Base-by-base conservation (phyloP, 257 asterid genomes). In the Hygrophila difformis region DNA sequence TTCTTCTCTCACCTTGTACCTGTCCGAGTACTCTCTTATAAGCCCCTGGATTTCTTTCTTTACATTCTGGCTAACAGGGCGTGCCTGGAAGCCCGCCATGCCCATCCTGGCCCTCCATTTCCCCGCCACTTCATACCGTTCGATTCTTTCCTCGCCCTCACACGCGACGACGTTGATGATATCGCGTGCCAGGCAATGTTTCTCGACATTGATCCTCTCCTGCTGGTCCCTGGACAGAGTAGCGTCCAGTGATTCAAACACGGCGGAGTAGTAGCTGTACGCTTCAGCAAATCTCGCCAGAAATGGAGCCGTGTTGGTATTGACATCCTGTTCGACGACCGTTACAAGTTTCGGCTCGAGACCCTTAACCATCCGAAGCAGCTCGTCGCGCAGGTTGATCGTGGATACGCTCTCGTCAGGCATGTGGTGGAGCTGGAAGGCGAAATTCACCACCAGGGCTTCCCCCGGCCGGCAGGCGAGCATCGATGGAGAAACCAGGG, bases 391-490 rank as follows among this genome's bases (percentile, higher is more conserved):
- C 6, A 77, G 66, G 41, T 85, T 89, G 12, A 71, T 70, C 0
- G 83, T 82, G 0, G 96, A 85, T 4, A 85, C 98, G 20, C 98
- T 89, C 76, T 89, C 98, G 47, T 89, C 96, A 0, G 94, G 98
- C 81, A 85, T 60, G 79, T 89, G 98, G 71, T 89, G 98, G 53
- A 89, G 96, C 87, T 85, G 98, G 65, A 89, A 89, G 1, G 98
- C 96, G 3, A 85, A 89, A 61, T 89, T 89, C 39, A 89, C 93
- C 0, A 89, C 44, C 9, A 85, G 49, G 18, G 93, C 91, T 61
- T 85, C 93, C 2, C 74, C 78, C 0, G 88, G 84, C 47, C 31
- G 71, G 65, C 81, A 60, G 4, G 61, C 56, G 0, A 85, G 83
- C 69, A 72, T 57, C 3, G 62, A 49, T 7, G 82, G 86, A 17